Base-by-base conservation (phyloP, 2,329 filamentous ascomycete genomes). In the Scytalidium sp. region DNA sequence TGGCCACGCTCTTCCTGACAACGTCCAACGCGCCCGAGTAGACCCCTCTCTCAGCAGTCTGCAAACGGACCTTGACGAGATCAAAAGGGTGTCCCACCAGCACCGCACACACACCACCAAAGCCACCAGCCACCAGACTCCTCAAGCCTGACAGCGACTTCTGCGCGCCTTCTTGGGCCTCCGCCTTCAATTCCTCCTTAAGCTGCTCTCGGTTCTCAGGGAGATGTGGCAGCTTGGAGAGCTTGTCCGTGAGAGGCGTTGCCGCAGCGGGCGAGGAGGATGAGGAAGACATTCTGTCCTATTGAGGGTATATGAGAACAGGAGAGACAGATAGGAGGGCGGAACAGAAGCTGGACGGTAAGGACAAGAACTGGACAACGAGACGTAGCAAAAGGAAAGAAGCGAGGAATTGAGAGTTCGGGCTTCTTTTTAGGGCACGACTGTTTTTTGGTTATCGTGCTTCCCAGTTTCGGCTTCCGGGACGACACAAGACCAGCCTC, bases 51-150 rank as follows among this genome's bases (percentile, higher is more conserved):
- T 97, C 92, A 29, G 94, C 91, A 2, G 94, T 99, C 76, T 99
- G 94, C 69, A 99, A 76, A 51, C 94, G 88, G 58, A 99, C 94
- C 75, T 99, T 99, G 69, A 97, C 93, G 61, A 99, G 79, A 69
- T 99, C 94, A 67, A 99, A 99, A 9, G 94, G 94, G 70, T 99
- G 94, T 50, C 94, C 88, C 52, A 97, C 92, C 40, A 99, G 69
- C 49, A 99, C 94, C 50, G 94, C 93, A 74, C 90, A 97, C 43
- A 99, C 71, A 61, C 94, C 94, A 60, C 94, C 94, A 52, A 96
- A 95, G 55, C 91, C 94, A 61, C 94, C 94, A 7, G 93, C 93
- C 8, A 80, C 85, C 46, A 99, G 81, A 40, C 93, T 94, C 52
- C 93, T 87, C 56, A 96, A 70, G 67, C 82, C 83, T 48, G 83